phyloP scores from a whole-genome alignment of 352 stramenopile species.

The Stramenopiles sp. region DNA sequence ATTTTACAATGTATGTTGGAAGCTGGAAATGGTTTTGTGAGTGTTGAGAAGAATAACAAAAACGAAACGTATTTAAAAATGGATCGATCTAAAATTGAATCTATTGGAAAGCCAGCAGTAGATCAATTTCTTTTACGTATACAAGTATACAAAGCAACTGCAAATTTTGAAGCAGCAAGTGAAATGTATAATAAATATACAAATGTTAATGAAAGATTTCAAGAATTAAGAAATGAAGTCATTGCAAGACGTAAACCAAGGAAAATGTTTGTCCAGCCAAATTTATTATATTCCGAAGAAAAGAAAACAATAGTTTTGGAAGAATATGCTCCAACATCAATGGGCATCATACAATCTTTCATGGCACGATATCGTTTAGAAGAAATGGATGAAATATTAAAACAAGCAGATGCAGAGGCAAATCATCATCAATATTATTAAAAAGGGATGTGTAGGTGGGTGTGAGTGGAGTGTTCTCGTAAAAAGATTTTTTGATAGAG shows the following conservation, averaged over 20 bases:
- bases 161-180: slow-evolving; percentile 14
- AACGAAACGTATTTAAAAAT: slow-evolving; percentile 7
- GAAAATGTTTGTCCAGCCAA: slow-evolving; percentile 19
- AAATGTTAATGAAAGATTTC: slow-evolving; percentile 16
- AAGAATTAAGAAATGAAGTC: slow-evolving; percentile 16
- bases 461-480: too few species aligned
- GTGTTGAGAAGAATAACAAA: slow-evolving; percentile 14
- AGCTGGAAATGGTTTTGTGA: slow-evolving; percentile 14
- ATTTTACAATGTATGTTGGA: slow-evolving; percentile 19
- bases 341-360: not conserved
- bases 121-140: slow-evolving; percentile 16
- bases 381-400: not conserved
- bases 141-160: slow-evolving; percentile 20
- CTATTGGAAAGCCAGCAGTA: slow-evolving; percentile 15
- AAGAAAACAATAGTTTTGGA: not conserved
- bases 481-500: too few species aligned
- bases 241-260: slow-evolving; percentile 19
- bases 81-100: slow-evolving; percentile 13
- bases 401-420: not conserved
- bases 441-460: too few species aligned
- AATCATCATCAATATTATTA: not conserved
- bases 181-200: slow-evolving; percentile 20
- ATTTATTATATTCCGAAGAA: slow-evolving; percentile 4
- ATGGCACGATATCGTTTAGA: not conserved
- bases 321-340: not conserved